A percentile compares a stretch with the other conserved stretches of the same genome.
Conservation (phyloP, 257 asterid genomes). For the Fraxinus cuspidata region DNA sequence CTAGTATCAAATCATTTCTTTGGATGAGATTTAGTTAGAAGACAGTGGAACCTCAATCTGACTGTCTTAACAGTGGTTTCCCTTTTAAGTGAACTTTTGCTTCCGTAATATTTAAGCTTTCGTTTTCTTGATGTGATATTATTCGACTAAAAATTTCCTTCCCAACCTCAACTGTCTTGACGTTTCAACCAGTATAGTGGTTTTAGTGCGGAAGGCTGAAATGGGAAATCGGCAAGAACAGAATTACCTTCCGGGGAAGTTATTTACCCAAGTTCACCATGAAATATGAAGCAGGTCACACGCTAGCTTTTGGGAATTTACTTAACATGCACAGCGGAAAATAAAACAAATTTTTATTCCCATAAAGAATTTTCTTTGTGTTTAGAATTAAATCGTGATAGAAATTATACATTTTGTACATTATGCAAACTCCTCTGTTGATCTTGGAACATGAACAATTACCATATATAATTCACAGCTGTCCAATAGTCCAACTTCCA, state of each 20-base stretch:
- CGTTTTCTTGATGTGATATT: background rate
- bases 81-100: background rate
- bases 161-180: background rate
- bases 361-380: no score
- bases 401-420: no score
- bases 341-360: no score
- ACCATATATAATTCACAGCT: no score
- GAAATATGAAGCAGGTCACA: background rate
- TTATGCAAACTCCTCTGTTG: no score
- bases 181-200: background rate
- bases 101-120: background rate
- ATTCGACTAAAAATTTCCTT: background rate
- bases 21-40: conserved; percentile 15
- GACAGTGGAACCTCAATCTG: conserved; percentile 15
- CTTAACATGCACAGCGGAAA: no score
- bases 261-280: background rate
- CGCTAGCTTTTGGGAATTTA: no score
- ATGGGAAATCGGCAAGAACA: background rate
- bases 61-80: conserved; percentile 1
- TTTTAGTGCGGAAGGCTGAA: background rate
- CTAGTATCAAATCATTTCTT: conserved; percentile 9
- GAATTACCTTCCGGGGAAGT: background rate
- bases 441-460: no score
- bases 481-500: no score
- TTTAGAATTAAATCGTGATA: no score